Conservation (phyloP, 306 rosid genomes). For the Glycine tomentella region DNA sequence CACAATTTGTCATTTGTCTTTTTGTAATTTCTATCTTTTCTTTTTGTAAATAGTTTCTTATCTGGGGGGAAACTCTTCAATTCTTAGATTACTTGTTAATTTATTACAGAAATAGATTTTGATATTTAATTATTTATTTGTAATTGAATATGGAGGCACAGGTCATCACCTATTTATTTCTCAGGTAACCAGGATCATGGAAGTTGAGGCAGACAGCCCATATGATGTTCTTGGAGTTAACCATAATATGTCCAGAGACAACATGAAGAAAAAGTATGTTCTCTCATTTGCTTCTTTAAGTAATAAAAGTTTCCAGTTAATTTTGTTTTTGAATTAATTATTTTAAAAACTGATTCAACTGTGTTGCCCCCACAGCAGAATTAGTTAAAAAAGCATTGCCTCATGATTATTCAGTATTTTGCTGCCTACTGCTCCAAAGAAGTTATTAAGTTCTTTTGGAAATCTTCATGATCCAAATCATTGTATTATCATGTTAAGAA, state of each 20-base stretch:
- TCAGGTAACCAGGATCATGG: slow-evolving; percentile 95
- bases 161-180: slow-evolving; percentile 42
- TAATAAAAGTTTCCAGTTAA: slow-evolving; percentile 21
- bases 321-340: slow-evolving; percentile 22
- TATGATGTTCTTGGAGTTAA: slow-evolving; percentile 89
- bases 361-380: neutral
- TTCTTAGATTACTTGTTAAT: slow-evolving; percentile 15
- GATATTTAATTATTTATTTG: neutral
- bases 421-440: slow-evolving; percentile 12
- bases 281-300: slow-evolving; percentile 18
- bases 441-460: slow-evolving; percentile 13
- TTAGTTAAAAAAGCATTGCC: slow-evolving; percentile 14
- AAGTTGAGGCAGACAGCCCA: slow-evolving; percentile 67
- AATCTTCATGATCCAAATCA: slow-evolving; percentile 30
- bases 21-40: slow-evolving; percentile 2
- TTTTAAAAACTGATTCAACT: slow-evolving; percentile 16
- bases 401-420: slow-evolving; percentile 32
- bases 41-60: neutral
- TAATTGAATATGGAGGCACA: slow-evolving; percentile 20
- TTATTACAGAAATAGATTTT: slow-evolving; percentile 17
- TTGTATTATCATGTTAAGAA: slow-evolving; percentile 18
- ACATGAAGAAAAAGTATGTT: slow-evolving; percentile 84
- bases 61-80: neutral
- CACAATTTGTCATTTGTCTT: neutral
- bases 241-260: slow-evolving; percentile 71